Base-by-base conservation (phyloP, 2,329 filamentous ascomycete species). In the Pleurostoma richardsiae region DNA sequence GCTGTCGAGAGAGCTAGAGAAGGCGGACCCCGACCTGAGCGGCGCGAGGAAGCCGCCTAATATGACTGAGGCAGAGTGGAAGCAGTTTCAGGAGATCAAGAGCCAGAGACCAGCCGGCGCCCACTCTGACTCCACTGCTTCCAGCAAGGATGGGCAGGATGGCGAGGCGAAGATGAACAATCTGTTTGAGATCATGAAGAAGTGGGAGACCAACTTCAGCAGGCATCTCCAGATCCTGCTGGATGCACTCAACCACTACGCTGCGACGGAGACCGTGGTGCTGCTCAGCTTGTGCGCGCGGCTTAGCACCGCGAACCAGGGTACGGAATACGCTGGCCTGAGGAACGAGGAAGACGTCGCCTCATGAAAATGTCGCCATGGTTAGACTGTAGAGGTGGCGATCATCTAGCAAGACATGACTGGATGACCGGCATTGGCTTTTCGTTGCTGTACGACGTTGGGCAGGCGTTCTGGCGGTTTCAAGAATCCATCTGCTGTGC, bases 191-290 rank as follows among this genome's bases (percentile, higher is more conserved):
- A 90, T 91, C 49, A 80, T 99, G 50, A 82, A 83, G 60, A 90
- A 92, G 68, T 97, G 95, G 72, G 94, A 99, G 66, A 83, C 85
- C 54, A 95, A 96, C 61, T 99, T 99, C 63, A 88, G 86, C 48
- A 76, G 90, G 41, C 92, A 97, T 67, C 69, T 99, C 57, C 91
- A 95, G 71, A 96, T 97, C 55, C 68, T 99, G 58, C 82, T 97
- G 36, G 94, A 97, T 63, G 92, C 90, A 50, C 76, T 99, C 52
- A 97, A 99, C 58, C 96, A 97, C 66, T 95, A 96, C 58, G 94
- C 94, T 3, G 94, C 94, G 0, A 97, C 94, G 0, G 94, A 99
- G 72, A 97, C 94, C 38, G 92, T 96, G 3, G 94, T 96, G 19
- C 76, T 99, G 54, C 71, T 97, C 52, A 92, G 91, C 54, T 73